phyloP scores from a whole-genome alignment of 371 early-diverging fungal genomes.

The Encephalitozoon intestinalis region DNA sequence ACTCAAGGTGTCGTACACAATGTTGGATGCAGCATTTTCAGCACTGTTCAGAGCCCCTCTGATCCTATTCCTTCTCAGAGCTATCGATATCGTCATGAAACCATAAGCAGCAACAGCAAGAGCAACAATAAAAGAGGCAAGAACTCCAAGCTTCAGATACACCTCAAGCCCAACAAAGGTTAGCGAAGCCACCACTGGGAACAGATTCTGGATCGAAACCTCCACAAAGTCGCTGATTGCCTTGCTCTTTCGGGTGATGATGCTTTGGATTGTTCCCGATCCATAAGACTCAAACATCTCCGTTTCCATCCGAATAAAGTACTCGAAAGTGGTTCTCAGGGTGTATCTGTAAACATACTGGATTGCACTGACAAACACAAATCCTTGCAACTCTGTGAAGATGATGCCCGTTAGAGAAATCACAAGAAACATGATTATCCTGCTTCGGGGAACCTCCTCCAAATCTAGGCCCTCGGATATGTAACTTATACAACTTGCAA shows the following conservation, averaged over 20 bases:
- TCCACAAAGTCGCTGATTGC: constrained; percentile 57
- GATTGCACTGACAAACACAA: constrained; percentile 40
- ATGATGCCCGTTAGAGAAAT: background rate
- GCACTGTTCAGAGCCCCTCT: constrained; percentile 42
- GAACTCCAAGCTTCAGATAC: constrained; percentile 7
- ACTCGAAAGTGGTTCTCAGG: constrained; percentile 27
- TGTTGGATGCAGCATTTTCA: constrained; percentile 35
- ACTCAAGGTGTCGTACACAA: constrained; percentile 42
- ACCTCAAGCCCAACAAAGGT: background rate
- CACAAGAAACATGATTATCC: constrained; percentile 6
- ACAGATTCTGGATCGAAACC: constrained; percentile 45
- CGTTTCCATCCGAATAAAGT: constrained; percentile 38
- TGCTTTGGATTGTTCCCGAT: constrained; percentile 50
- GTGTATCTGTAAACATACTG: constrained; percentile 45
- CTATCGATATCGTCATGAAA: constrained; percentile 50
- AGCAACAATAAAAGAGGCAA: constrained; percentile 33
- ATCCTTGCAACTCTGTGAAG: constrained; percentile 40
- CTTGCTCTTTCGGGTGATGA: constrained; percentile 47
- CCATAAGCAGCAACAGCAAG: constrained; percentile 33
- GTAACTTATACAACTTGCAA: background rate
- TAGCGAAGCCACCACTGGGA: constrained; percentile 22
- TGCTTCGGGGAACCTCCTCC: background rate
- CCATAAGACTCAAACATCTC: constrained; percentile 29
- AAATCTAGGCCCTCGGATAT: background rate
- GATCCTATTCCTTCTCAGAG: constrained; percentile 51